Evolutionary conservation across 768 basidiomycete genomes (phyloP).

Genomic region (Fomitopsis serialis): DNA sequence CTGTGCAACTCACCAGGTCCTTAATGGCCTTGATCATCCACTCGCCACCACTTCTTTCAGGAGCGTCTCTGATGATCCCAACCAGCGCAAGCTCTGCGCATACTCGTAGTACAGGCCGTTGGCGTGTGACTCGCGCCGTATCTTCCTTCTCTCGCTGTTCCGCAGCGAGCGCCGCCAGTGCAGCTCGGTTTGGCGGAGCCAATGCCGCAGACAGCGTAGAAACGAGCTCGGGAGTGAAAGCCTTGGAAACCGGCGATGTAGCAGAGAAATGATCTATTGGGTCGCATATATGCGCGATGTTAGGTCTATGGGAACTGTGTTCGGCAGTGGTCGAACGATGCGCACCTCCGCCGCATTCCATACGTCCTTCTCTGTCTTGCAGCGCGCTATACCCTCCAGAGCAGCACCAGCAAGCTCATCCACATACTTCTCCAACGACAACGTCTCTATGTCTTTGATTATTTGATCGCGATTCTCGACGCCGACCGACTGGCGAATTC

Average conservation of each 20-base stretch:
- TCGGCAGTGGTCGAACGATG: slow-evolving; percentile 14
- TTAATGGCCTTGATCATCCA: slow-evolving; percentile 86
- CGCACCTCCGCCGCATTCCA: slow-evolving; percentile 89
- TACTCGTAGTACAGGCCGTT: slow-evolving; percentile 81
- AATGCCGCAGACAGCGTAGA: slow-evolving; percentile 53
- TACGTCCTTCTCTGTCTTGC: slow-evolving; percentile 90
- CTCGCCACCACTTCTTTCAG: slow-evolving; percentile 70
- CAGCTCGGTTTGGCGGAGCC: slow-evolving; percentile 51
- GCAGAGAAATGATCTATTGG: slow-evolving; percentile 73
- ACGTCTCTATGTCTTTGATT: slow-evolving; percentile 85
- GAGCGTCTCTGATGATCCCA: slow-evolving; percentile 72
- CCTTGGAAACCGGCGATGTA: slow-evolving; percentile 83
- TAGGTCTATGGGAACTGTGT: slow-evolving; percentile 1
- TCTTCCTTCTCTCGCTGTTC: slow-evolving; percentile 96
- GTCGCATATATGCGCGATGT: slow-evolving; percentile 2
- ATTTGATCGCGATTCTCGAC: slow-evolving; percentile 80
- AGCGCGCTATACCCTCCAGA: slow-evolving; percentile 78
- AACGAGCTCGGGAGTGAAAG: slow-evolving; percentile 72
- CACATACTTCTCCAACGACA: slow-evolving; percentile 92
- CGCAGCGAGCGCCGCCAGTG: slow-evolving; percentile 49
- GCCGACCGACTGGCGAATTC: slow-evolving; percentile 82
- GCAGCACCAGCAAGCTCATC: slow-evolving; percentile 90
- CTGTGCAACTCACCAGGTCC: slow-evolving; percentile 60
- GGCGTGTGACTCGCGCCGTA: slow-evolving; percentile 64
- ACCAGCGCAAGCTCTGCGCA: slow-evolving; percentile 89